Conservation (phyloP, 1,139 yeast genomes). For the Nakaseomyces kungkrabaensis region DNA sequence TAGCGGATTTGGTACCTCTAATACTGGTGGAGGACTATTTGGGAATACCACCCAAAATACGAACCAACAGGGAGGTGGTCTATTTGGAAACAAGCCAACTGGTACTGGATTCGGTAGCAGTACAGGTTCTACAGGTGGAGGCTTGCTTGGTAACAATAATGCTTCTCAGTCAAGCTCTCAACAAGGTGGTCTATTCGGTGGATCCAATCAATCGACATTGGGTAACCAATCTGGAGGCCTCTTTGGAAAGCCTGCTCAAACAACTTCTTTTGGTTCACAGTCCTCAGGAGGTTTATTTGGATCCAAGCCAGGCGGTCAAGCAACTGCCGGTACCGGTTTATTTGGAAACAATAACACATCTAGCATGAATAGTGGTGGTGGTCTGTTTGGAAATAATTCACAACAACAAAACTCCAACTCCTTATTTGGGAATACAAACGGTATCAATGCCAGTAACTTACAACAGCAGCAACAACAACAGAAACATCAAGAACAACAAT, state of each 20-base stretch:
- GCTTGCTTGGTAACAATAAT: conserved; percentile 7
- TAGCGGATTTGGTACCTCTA: conserved; percentile 10
- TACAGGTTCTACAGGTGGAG: conserved; percentile 7
- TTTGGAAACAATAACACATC: not conserved
- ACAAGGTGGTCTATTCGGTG: conserved; percentile 24
- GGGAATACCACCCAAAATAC: conserved; percentile 25
- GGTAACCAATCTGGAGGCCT: conserved; percentile 15
- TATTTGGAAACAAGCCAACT: conserved; percentile 25
- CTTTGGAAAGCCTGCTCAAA: conserved; percentile 20
- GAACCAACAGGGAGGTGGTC: conserved; percentile 13
- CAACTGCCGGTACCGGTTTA: not conserved
- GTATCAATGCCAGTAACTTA: not conserved
- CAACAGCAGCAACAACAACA: conserved; percentile 9
- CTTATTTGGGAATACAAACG: not conserved
- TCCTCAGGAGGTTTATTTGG: conserved; percentile 26
- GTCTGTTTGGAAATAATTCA: conserved; percentile 5
- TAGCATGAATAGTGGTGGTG: not conserved
- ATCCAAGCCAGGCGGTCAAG: conserved; percentile 16
- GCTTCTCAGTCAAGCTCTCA: conserved; percentile 12
- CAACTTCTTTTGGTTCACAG: conserved; percentile 4
- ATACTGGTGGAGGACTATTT: conserved; percentile 22
- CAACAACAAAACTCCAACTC: conserved; percentile 18
- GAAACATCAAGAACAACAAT: conserved; percentile 20
- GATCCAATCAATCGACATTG: not conserved
- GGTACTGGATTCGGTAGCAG: conserved; percentile 6